phyloP scores from a whole-genome alignment of 305 asterid species.

The Solanum aculeatissimum region DNA sequence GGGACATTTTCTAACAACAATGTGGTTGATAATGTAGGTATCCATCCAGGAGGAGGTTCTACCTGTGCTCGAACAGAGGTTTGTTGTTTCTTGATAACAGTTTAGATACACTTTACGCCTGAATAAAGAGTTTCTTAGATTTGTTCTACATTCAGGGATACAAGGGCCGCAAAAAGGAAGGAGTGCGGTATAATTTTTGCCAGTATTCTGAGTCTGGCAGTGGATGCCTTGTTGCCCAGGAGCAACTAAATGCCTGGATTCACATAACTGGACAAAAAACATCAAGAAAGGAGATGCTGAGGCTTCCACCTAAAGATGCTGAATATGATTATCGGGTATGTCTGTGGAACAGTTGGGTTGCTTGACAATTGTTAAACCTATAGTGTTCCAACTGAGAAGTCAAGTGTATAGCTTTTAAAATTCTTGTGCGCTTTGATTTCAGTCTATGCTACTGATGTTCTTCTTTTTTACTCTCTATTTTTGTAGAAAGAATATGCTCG shows the following conservation, averaged over 20 bases:
- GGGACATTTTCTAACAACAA: conserved; percentile 1
- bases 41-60: conserved; percentile 18
- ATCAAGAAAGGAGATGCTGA: conserved; percentile 20
- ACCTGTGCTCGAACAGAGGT: conserved; percentile 66
- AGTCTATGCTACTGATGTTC: neutral
- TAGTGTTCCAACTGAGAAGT: neutral
- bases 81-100: neutral
- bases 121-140: conserved; percentile 1
- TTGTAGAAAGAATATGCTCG: conserved; percentile 54
- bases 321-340: conserved; percentile 47
- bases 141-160: conserved; percentile 36
- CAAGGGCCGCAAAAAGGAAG: conserved; percentile 42
- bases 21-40: conserved; percentile 6
- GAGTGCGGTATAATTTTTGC: conserved; percentile 19
- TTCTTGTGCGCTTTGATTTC: neutral
- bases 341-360: neutral
- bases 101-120: neutral
- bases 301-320: conserved; percentile 22
- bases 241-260: conserved; percentile 63
- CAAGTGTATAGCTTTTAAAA: neutral
- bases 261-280: conserved; percentile 41
- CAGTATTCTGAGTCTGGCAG: conserved; percentile 19
- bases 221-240: conserved; percentile 57
- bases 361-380: neutral
- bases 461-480: neutral